phyloP scores from a whole-genome alignment of 179 eudicot genomes.

The Drosera spatulata region DNA sequence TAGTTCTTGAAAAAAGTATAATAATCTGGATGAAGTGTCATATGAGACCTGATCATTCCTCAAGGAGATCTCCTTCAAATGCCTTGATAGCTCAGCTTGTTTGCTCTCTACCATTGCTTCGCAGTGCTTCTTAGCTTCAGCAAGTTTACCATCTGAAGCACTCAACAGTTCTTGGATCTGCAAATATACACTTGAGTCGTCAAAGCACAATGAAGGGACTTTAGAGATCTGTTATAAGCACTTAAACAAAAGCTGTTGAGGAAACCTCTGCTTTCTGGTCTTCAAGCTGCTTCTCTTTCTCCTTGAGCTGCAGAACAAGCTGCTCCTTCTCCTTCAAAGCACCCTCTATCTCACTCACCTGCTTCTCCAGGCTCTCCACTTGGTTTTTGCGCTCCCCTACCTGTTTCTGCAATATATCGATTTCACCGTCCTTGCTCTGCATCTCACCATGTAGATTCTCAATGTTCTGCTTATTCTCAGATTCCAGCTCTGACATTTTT shows the following conservation, averaged over 20 bases:
- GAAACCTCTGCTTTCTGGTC: constrained; percentile 61
- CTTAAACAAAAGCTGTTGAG: constrained; percentile 4
- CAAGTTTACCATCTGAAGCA: constrained; percentile 58
- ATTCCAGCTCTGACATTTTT: constrained; percentile 46
- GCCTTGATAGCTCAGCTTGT: constrained; percentile 76
- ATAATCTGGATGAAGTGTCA: constrained; percentile 4
- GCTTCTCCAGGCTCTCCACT: constrained; percentile 37
- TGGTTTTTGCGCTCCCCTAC: constrained; percentile 35
- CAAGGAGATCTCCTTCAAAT: constrained; percentile 87
- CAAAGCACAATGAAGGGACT: constrained; percentile 5
- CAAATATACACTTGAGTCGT: constrained; percentile 8
- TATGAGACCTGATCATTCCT: constrained; percentile 76
- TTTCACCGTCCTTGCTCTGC: constrained; percentile 46
- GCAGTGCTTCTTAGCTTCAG: constrained; percentile 75
- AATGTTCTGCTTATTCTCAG: constrained; percentile 34
- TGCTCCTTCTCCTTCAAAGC: constrained; percentile 56
- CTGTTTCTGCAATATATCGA: constrained; percentile 38
- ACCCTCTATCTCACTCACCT: constrained; percentile 33
- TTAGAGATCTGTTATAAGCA: constrained; percentile 3
- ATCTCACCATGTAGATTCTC: constrained; percentile 51
- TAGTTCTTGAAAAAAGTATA: not conserved
- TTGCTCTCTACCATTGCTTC: constrained; percentile 80
- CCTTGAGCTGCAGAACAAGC: constrained; percentile 37
- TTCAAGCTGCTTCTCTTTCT: constrained; percentile 53
- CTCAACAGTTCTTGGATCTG: constrained; percentile 48